These are phyloP conservation scores for Gaultheria prostrata DNA, from an alignment of 148 eudicot species.

Conservation along the genomic window DNA sequence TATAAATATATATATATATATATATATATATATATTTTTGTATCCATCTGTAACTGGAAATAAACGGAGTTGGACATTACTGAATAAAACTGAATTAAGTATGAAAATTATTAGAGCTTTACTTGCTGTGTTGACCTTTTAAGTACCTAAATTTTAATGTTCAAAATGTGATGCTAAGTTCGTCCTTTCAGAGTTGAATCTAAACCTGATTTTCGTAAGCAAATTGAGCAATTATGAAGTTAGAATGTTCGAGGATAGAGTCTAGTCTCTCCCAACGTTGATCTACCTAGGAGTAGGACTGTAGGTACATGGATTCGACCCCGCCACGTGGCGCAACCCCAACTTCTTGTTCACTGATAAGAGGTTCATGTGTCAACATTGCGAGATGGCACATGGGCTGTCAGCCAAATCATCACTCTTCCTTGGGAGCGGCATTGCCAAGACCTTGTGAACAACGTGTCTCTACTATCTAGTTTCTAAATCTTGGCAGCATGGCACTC, in stretches of 20 bases:
- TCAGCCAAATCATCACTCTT: not conserved
- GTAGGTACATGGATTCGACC: not conserved
- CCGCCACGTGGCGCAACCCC: not conserved
- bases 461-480: not conserved
- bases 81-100: not conserved
- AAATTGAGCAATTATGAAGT: not conserved
- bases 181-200: not conserved
- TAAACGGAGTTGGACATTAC: not conserved
- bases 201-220: not conserved
- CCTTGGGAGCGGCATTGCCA: not conserved
- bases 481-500: not conserved
- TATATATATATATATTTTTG: no score
- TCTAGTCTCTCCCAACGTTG: no score
- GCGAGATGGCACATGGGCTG: not conserved
- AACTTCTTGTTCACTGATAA: not conserved
- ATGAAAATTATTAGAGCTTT: not conserved
- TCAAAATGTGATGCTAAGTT: not conserved
- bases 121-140: not conserved
- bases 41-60: no score
- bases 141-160: not conserved
- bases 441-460: not conserved
- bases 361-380: not conserved
- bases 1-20: no score
- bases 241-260: no score
- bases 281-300: not conserved